These are phyloP conservation scores for Penicillium sp. DNA, from an alignment of 2,329 filamentous ascomycete species.

Conservation along the genomic window DNA sequence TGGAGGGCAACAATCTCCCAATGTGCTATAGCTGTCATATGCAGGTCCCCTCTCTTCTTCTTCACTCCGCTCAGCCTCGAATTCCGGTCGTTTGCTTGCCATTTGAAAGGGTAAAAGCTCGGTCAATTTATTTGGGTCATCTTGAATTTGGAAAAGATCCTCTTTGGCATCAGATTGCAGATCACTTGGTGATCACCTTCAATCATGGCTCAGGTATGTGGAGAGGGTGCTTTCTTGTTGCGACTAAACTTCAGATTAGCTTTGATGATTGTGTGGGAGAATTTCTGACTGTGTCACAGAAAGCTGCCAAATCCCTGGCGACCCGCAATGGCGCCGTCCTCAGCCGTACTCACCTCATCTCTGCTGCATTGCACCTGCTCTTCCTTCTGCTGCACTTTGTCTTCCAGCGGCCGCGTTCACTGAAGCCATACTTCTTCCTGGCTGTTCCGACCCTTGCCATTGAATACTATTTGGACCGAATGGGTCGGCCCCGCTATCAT, in stretches of 20 bases:
- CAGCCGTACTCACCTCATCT: constrained; percentile 77
- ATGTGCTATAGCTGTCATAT: constrained; percentile 15
- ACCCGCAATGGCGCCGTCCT: constrained; percentile 75
- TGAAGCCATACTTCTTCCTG: constrained; percentile 68
- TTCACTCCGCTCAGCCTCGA: not conserved
- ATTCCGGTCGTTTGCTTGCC: constrained; percentile 1
- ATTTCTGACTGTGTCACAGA: constrained; percentile 33
- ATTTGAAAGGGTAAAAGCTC: not conserved
- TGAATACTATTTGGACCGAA: constrained; percentile 80
- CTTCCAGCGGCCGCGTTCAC: constrained; percentile 61
- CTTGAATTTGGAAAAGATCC: not conserved
- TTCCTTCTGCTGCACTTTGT: constrained; percentile 72
- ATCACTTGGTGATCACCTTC: constrained; percentile 3
- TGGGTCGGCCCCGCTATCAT: constrained; percentile 75
- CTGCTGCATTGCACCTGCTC: constrained; percentile 67
- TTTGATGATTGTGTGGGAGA: not conserved
- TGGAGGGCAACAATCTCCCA: constrained; percentile 25
- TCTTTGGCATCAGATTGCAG: not conserved
- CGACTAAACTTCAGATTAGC: not conserved
- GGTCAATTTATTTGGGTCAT: not conserved
- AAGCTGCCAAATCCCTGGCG: constrained; percentile 62
- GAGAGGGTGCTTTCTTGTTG: not conserved
- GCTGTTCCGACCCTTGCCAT: constrained; percentile 74
- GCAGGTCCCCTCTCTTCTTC: not conserved
- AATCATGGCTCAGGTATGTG: constrained; percentile 32